Conservation (phyloP, 116 monocot genomes). For the Thalassia testudinum region DNA sequence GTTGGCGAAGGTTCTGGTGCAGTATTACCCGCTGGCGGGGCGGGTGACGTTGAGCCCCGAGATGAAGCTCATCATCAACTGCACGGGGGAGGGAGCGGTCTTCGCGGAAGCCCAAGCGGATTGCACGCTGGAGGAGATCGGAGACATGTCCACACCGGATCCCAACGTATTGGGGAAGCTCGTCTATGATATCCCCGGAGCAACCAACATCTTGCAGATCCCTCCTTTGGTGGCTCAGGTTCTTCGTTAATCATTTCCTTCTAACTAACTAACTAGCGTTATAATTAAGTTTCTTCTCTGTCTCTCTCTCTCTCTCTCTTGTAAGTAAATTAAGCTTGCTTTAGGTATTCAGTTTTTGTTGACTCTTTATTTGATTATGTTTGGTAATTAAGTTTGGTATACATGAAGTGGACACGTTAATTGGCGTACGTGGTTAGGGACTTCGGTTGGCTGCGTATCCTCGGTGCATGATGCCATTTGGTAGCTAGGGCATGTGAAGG, state of each 20-base stretch:
- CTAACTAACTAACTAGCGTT: not conserved
- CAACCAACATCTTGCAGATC: slow-evolving; percentile 14
- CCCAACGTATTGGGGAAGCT: slow-evolving; percentile 12
- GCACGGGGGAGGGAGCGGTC: slow-evolving; percentile 20
- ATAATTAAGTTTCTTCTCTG: too few species aligned
- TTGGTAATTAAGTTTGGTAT: too few species aligned
- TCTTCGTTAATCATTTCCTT: not conserved
- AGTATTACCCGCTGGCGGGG: slow-evolving; percentile 22
- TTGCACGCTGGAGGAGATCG: slow-evolving; percentile 11
- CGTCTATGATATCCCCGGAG: slow-evolving; percentile 11
- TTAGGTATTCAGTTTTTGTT: too few species aligned
- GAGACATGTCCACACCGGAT: slow-evolving; percentile 11
- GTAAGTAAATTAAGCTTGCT: too few species aligned
- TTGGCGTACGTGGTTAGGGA: too few species aligned
- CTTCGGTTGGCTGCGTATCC: too few species aligned
- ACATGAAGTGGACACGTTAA: too few species aligned
- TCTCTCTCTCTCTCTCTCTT: too few species aligned
- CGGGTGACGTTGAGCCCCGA: slow-evolving; percentile 12
- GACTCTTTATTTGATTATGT: too few species aligned
- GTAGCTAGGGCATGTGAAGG: too few species aligned
- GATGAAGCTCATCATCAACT: slow-evolving; percentile 17
- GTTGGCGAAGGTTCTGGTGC: slow-evolving; percentile 17
- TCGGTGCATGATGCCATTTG: too few species aligned
- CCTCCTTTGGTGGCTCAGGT: slow-evolving; percentile 21
- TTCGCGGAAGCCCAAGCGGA: slow-evolving; percentile 19